Conservation (phyloP, 768 basidiomycete genomes). For the Leccinum aurantiacum region DNA sequence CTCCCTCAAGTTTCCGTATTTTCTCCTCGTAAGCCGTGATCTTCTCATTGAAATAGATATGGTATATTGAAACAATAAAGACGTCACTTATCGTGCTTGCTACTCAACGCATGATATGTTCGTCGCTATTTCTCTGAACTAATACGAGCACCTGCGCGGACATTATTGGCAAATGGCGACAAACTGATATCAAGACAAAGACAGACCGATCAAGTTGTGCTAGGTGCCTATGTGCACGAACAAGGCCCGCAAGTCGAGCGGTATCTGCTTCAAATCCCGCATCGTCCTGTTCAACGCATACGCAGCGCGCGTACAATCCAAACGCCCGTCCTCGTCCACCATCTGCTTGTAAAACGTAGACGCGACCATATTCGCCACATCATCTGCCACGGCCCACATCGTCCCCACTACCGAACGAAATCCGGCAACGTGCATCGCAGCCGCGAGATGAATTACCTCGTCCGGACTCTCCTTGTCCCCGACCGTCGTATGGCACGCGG, state of each 20-base stretch:
- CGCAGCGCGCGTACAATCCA: conserved; percentile 10
- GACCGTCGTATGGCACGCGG: conserved; percentile 26
- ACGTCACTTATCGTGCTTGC: too few relatives aligned
- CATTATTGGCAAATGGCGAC: too few relatives aligned
- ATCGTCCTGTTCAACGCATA: conserved; percentile 8
- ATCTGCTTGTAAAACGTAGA: conserved; percentile 3
- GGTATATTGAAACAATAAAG: too few relatives aligned
- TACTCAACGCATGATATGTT: too few relatives aligned
- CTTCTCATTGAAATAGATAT: too few relatives aligned
- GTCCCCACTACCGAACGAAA: conserved; percentile 8
- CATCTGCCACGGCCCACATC: not conserved
- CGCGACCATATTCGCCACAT: not conserved
- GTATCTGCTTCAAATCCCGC: not conserved
- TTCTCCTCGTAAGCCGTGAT: too few relatives aligned
- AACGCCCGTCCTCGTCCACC: conserved; percentile 1
- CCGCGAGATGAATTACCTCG: conserved; percentile 24
- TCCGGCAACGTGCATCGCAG: conserved; percentile 16
- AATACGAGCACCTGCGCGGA: too few relatives aligned
- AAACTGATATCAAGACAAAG: too few relatives aligned
- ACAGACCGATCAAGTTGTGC: too few relatives aligned
- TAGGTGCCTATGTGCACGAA: conserved; percentile 13
- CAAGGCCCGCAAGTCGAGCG: conserved; percentile 10
- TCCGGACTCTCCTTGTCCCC: conserved; percentile 12
- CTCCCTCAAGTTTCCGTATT: too few relatives aligned
- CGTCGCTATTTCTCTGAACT: too few relatives aligned